Base-by-base conservation (phyloP, 192 early-diverging fungal genomes). In the Coemansia sp. region DNA sequence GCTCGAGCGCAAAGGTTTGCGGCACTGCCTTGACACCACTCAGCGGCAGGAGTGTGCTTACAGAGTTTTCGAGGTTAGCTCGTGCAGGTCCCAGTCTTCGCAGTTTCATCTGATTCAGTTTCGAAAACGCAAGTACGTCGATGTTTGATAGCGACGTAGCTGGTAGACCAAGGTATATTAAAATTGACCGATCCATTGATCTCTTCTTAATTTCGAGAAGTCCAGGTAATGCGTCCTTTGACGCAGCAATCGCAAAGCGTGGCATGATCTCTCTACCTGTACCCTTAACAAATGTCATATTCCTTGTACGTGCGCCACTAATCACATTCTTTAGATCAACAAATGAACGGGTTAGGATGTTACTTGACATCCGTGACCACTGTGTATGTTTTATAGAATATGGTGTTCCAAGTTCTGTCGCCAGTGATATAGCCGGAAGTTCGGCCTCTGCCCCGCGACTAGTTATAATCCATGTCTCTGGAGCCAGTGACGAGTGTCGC, bases 21-120 rank as follows among this genome's bases (percentile, higher is more conserved):
- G 30, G 38, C 19, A 28, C 8, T 2, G 49, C 25, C 12, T 31
- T 61, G 8, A 50, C 57, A 5, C 78, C 78, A 59, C 73, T 75
- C 10, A 81, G 52, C 19, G 73, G 78, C 24, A 81, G 52, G 32
- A 81, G 30, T 2, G 78, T 75, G 58, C 54, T 60, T 6, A 56
- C 41, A 6, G 78, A 57, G 34, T 81, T 81, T 7, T 81, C 78
- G 5, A 81, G 67, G 24, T 72, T 67, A 18, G 72, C 78, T 12
- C 78, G 69, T 12, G 65, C 78, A 0, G 78, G 78, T 5, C 78
- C 78, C 32, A 75, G 24, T 8, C 28, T 41, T 6, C 78, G 62
- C 32, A 81, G 60, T 26, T 31, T 50, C 78, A 81, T 74, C 58
- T 75, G 78, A 8, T 81, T 73, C 25, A 81, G 47, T 19, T 59